Conservation (phyloP, 768 basidiomycete species). For the Leccinum uliginosum region DNA sequence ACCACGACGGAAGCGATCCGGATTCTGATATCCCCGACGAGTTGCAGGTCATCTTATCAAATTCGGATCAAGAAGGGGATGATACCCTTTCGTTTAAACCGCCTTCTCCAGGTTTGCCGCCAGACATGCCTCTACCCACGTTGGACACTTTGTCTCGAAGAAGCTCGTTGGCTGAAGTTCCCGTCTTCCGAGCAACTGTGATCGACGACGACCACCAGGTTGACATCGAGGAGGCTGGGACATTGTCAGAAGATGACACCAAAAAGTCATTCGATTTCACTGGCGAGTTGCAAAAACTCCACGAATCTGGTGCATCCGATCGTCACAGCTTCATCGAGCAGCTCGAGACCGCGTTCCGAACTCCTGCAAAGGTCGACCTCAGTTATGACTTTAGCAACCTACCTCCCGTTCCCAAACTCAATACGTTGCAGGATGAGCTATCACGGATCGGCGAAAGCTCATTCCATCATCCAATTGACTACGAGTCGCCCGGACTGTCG, state of each 20-base stretch:
- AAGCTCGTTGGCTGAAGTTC: slow-evolving; percentile 23
- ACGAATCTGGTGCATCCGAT: slow-evolving; percentile 66
- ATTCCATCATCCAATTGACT: slow-evolving; percentile 14
- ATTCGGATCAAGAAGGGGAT: slow-evolving; percentile 36
- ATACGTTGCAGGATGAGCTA: slow-evolving; percentile 30
- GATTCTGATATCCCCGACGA: slow-evolving; percentile 84
- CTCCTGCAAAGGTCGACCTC: slow-evolving; percentile 66
- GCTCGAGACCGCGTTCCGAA: slow-evolving; percentile 74
- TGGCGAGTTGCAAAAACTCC: slow-evolving; percentile 65
- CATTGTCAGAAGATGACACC: slow-evolving; percentile 59
- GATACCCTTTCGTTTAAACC: slow-evolving; percentile 37
- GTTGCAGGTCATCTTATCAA: slow-evolving; percentile 55
- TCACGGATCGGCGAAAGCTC: slow-evolving; percentile 22
- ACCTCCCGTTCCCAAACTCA: slow-evolving; percentile 52
- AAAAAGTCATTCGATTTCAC: slow-evolving; percentile 85
- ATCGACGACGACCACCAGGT: slow-evolving; percentile 41
- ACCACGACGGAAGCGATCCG: slow-evolving; percentile 53
- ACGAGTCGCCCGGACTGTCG: slow-evolving; percentile 15
- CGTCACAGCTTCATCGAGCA: slow-evolving; percentile 77
- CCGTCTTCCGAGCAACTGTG: slow-evolving; percentile 42
- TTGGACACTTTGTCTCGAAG: slow-evolving; percentile 5
- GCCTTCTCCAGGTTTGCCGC: slow-evolving; percentile 42
- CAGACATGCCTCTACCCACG: slow-evolving; percentile 36
- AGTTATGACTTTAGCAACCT: slow-evolving; percentile 43
- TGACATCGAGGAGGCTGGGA: slow-evolving; percentile 37